phyloP scores from a whole-genome alignment of 2,329 filamentous ascomycete species.

The Aspergillus pseudotamarii region DNA sequence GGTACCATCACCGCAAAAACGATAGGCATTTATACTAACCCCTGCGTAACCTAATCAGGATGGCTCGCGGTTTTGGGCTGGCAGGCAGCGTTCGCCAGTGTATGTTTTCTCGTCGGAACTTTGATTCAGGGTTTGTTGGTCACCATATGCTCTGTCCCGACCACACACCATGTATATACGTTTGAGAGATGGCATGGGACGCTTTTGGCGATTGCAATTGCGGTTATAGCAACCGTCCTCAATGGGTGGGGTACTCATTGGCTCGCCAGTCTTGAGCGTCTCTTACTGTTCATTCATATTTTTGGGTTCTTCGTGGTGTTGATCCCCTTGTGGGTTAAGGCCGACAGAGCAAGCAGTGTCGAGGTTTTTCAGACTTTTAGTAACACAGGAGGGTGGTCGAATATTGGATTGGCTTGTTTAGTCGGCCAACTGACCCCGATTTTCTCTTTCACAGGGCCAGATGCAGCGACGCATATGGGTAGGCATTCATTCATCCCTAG shows the following conservation, averaged over 20 bases:
- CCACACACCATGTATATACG: conserved; percentile 38
- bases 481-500: conserved; percentile 4
- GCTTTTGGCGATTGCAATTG: conserved; percentile 28
- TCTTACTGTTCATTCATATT: conserved; percentile 54
- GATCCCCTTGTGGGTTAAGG: conserved; percentile 33
- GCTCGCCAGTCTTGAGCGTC: conserved; percentile 55
- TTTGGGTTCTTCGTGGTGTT: conserved; percentile 49
- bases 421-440: conserved; percentile 35
- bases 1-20: not conserved
- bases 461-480: conserved; percentile 38
- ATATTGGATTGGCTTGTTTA: conserved; percentile 39
- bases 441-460: conserved; percentile 32
- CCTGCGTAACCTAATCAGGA: conserved; percentile 20
- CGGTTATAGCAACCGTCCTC: conserved; percentile 51
- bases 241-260: conserved; percentile 51
- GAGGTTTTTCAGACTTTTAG: conserved; percentile 26
- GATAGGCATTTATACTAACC: not conserved
- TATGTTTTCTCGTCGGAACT: conserved; percentile 36
- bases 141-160: conserved; percentile 30
- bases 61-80: conserved; percentile 43
- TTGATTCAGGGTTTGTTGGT: conserved; percentile 39
- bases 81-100: conserved; percentile 37
- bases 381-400: conserved; percentile 41
- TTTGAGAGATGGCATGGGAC: not conserved
- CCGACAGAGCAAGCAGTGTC: conserved; percentile 29